A percentile compares a stretch with the other conserved stretches of the same genome.
Evolutionary conservation across 73 alveolate species (phyloP).

Genomic region (Paramecium primaurelia): DNA sequence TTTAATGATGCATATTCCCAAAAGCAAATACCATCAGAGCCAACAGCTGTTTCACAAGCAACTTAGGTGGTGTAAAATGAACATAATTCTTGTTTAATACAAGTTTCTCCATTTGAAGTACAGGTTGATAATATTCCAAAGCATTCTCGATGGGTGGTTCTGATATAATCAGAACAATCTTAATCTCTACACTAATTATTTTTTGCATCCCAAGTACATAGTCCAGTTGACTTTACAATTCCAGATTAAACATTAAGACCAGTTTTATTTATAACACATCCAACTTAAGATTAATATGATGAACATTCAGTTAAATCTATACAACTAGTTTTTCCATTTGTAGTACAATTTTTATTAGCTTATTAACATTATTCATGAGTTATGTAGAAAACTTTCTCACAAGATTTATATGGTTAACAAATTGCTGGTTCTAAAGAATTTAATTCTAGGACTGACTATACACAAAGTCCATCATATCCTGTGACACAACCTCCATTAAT

Average conservation of each 20-base stretch:
- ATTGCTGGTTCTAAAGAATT: background rate
- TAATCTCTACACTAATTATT: background rate
- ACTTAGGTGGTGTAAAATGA: background rate
- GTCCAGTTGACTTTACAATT: background rate
- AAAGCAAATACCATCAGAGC: background rate
- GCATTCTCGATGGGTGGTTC: background rate
- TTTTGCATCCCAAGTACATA: background rate
- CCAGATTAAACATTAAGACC: background rate
- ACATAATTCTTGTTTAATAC: background rate
- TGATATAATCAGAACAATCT: background rate
- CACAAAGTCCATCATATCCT: background rate
- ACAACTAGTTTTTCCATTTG: conserved; percentile 11
- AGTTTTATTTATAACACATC: background rate
- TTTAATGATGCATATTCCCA: background rate
- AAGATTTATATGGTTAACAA: background rate
- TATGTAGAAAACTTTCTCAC: background rate
- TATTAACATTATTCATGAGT: background rate
- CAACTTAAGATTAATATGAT: background rate
- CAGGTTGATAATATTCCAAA: background rate
- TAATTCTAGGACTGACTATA: background rate
- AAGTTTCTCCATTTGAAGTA: background rate
- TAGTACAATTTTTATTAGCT: background rate
- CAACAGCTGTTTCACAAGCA: background rate
- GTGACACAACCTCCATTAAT: conserved; percentile 2
- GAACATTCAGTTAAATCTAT: background rate